Conservation (phyloP, 208 protist species). For the Acanthamoeba culbertsoni region DNA sequence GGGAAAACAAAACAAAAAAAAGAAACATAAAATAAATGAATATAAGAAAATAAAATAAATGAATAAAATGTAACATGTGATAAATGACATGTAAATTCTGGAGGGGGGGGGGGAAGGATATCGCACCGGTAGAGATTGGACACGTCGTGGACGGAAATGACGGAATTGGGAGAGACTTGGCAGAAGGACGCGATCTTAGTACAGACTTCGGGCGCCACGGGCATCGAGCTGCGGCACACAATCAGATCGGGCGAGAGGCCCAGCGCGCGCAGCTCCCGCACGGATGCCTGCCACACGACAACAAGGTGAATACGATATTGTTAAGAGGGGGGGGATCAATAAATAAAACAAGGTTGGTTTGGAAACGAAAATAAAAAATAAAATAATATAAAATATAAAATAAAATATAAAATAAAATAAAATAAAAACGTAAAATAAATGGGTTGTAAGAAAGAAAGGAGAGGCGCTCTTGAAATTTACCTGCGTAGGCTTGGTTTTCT, state of each 20-base stretch:
- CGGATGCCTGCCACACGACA: slow-evolving; percentile 76
- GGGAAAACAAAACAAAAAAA: neutral
- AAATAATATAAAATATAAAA: no score
- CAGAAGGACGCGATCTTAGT: slow-evolving; percentile 97
- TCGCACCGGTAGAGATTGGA: slow-evolving; percentile 92
- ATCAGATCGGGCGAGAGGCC: slow-evolving; percentile 98
- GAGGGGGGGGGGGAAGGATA: neutral
- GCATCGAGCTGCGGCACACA: slow-evolving; percentile 94
- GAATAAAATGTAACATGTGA: neutral
- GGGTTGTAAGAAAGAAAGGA: no score
- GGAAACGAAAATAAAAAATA: neutral
- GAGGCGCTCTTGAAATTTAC: no score
- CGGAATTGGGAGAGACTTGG: slow-evolving; percentile 92
- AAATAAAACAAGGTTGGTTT: neutral
- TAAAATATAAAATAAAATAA: no score
- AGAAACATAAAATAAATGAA: neutral
- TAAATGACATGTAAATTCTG: neutral
- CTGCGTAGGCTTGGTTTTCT: slow-evolving; percentile 99
- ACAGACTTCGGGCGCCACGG: slow-evolving; percentile 84
- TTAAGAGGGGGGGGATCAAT: no score
- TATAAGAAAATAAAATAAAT: neutral
- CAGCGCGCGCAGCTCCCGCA: slow-evolving; percentile 92
- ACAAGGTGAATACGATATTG: no score
- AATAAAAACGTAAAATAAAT: no score
- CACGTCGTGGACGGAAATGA: slow-evolving; percentile 96